Conservation (phyloP, 2,329 filamentous ascomycete genomes). For the Pezicula neosporulosa region DNA sequence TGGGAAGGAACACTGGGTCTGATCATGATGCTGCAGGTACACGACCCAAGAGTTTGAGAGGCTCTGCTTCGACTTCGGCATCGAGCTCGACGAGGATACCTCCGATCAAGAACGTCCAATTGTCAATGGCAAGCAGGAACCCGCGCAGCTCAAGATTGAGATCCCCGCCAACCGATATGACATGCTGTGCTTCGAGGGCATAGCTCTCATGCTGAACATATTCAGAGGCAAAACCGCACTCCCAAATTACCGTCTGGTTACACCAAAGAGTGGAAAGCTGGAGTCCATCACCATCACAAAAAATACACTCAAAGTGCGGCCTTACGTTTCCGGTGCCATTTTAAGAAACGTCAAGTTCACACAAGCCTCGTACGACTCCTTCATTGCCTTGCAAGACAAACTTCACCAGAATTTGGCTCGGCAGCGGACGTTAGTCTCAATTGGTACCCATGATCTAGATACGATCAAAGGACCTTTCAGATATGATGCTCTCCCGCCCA, state of each 20-base stretch:
- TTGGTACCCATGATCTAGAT: constrained; percentile 95
- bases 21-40: constrained; percentile 52
- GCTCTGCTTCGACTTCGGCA: constrained; percentile 93
- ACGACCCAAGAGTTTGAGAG: constrained; percentile 95
- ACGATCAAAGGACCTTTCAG: constrained; percentile 93
- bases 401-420: constrained; percentile 93
- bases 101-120: constrained; percentile 57
- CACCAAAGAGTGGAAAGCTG: constrained; percentile 69
- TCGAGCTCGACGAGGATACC: constrained; percentile 91
- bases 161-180: constrained; percentile 94
- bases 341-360: constrained; percentile 90
- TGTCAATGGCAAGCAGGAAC: constrained; percentile 76
- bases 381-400: constrained; percentile 97
- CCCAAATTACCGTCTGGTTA: constrained; percentile 75
- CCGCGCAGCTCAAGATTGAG: constrained; percentile 94
- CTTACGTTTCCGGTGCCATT: constrained; percentile 85
- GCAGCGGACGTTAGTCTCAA: constrained; percentile 90
- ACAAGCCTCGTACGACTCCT: constrained; percentile 88
- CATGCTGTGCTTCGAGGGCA: constrained; percentile 96
- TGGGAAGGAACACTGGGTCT: constrained; percentile 13
- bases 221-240: constrained; percentile 75
- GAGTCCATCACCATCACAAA: constrained; percentile 78
- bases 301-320: constrained; percentile 73
- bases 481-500: constrained; percentile 89
- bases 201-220: constrained; percentile 92